Conservation (phyloP, 2,329 filamentous ascomycete genomes). For the Diplodia seriata region DNA sequence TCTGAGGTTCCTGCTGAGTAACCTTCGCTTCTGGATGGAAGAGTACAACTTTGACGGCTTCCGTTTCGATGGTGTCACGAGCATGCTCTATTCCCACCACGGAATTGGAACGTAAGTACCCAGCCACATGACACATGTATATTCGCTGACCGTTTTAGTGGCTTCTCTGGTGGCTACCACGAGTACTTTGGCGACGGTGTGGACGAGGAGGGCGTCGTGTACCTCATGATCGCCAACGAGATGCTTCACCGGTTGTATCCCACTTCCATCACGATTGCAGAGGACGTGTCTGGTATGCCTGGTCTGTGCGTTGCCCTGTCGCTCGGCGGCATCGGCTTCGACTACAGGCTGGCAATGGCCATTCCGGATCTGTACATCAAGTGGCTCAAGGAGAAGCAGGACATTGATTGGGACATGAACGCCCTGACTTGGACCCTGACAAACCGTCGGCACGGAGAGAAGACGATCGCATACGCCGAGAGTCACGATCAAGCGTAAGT, state of each 20-base stretch:
- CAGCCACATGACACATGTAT: background rate
- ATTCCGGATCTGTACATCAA: constrained; percentile 99
- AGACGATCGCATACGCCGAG: constrained; percentile 97
- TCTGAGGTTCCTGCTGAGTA: constrained; percentile 92
- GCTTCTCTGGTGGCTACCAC: constrained; percentile 96
- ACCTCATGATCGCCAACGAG: constrained; percentile 96
- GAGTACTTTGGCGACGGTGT: constrained; percentile 93
- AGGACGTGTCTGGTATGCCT: constrained; percentile 98
- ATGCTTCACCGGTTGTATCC: constrained; percentile 93
- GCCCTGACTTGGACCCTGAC: constrained; percentile 86
- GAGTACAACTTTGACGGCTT: constrained; percentile 97
- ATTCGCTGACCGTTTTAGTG: constrained; percentile 60
- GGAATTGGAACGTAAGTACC: constrained; percentile 88
- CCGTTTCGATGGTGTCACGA: constrained; percentile 96
- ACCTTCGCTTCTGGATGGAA: constrained; percentile 98
- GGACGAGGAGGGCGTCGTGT: constrained; percentile 92
- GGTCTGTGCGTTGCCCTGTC: constrained; percentile 87
- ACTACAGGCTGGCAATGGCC: constrained; percentile 97
- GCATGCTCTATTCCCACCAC: constrained; percentile 96
- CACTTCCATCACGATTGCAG: constrained; percentile 86
- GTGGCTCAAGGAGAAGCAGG: constrained; percentile 89
- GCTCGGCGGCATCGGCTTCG: constrained; percentile 91
- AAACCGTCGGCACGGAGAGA: constrained; percentile 93
- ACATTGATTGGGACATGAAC: constrained; percentile 89
- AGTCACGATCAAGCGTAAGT: constrained; percentile 96